Evolutionary conservation across 768 basidiomycete species (phyloP), one percentile per base, ranked within the genome.

Genomic region (Mycena belliarum): DNA sequence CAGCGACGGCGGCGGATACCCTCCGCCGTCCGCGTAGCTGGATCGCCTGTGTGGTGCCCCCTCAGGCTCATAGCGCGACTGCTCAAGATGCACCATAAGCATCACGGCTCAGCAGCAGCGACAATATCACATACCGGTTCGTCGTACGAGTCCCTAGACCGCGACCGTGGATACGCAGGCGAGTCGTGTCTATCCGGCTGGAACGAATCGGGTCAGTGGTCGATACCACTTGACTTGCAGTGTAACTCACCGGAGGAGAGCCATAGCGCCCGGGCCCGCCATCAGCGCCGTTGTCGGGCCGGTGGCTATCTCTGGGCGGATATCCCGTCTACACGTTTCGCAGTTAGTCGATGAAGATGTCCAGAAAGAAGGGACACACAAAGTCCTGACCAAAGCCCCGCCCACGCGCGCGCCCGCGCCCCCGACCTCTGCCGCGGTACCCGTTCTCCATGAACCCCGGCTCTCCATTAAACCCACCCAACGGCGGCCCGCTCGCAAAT

Each of bases 201-300:
- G 28, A 45, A 50, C 21, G 16, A 23, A 41, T 33, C n/a, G 18
- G 9, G 33, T 48, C 29, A 42, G 32, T 23, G 20, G 20, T 7
- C 29, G 25, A 48, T 35, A 24, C 16, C 7, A 32, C 4, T 16
- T 5, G 6, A 12, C 9, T 33, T 25, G 29, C 6, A 35, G 18
- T 1, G 21, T 12, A 40, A 49, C 61, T 52, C 45, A 63, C 61
- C 9, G 61, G 56, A 7, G 56, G 57, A 44, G 43, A 29, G 16
- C 44, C 38, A 56, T 59, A 59, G 11, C 57, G 52, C 24, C 35
- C 14, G 26, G 59, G 3, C 20, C 32, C 54, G 32, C 24, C 20
- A 49, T 63, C 57, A 32, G 57, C 57, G 16, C 57, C 53, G 24
- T 54, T 63, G 24, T 59, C 61, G 1, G 45, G 25, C 35, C 55